Percentiles rank a stretch among this genome's conserved stretches.
phyloP scores from a whole-genome alignment of 2,329 filamentous ascomycete species.

The Malbranchea zuffiana region DNA sequence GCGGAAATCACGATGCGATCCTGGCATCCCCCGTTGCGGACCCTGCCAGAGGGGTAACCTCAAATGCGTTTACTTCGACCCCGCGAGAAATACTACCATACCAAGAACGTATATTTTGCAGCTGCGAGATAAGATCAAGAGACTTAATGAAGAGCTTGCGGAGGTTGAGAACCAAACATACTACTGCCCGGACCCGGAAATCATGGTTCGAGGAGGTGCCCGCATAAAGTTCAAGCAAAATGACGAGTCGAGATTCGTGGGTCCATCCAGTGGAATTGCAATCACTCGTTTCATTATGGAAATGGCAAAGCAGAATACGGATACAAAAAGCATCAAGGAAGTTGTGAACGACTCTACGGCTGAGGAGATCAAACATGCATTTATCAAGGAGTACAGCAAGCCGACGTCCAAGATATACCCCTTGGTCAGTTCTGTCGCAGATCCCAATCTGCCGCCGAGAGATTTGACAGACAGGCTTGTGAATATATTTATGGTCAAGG shows the following conservation, averaged over 20 bases:
- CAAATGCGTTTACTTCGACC: slow-evolving; percentile 90
- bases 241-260: slow-evolving; percentile 82
- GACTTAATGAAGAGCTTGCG: slow-evolving; percentile 69
- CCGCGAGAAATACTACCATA: slow-evolving; percentile 72
- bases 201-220: slow-evolving; percentile 76
- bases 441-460: slow-evolving; percentile 61
- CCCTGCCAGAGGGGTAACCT: slow-evolving; percentile 89
- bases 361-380: slow-evolving; percentile 57
- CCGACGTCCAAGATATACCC: slow-evolving; percentile 74
- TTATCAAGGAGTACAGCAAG: slow-evolving; percentile 53
- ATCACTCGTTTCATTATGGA: slow-evolving; percentile 95
- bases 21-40: slow-evolving; percentile 77
- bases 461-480: slow-evolving; percentile 67
- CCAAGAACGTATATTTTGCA: slow-evolving; percentile 86
- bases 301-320: slow-evolving; percentile 84
- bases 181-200: slow-evolving; percentile 60
- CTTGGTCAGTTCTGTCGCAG: slow-evolving; percentile 75
- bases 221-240: slow-evolving; percentile 74
- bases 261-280: slow-evolving; percentile 87
- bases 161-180: slow-evolving; percentile 68
- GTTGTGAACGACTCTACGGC: slow-evolving; percentile 67
- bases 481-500: slow-evolving; percentile 75
- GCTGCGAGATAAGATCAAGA: slow-evolving; percentile 74
- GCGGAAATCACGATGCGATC: slow-evolving; percentile 95
- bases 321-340: slow-evolving; percentile 82